phyloP scores from a whole-genome alignment of 2,329 filamentous ascomycete species.

The Didymellaceae sp. region DNA sequence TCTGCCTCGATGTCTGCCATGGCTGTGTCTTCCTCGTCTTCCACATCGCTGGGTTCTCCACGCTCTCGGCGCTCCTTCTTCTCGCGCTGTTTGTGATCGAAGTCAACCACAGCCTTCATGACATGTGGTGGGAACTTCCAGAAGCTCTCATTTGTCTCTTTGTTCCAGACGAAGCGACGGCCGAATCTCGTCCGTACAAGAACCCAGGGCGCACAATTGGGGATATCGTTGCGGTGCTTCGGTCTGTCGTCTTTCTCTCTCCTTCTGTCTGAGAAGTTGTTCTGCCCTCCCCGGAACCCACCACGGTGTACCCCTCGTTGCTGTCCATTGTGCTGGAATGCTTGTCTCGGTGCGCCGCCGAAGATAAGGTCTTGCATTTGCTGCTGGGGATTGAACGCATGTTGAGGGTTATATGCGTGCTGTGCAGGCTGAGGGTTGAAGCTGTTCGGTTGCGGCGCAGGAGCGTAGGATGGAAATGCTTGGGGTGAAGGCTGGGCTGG shows the following conservation, averaged over 20 bases:
- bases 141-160: constrained; percentile 83
- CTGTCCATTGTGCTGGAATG: constrained; percentile 21
- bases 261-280: constrained; percentile 65
- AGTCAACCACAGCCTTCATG: constrained; percentile 73
- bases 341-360: constrained; percentile 32
- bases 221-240: constrained; percentile 78
- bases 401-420: no score
- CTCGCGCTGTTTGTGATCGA: constrained; percentile 74
- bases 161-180: constrained; percentile 88
- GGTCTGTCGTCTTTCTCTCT: constrained; percentile 81
- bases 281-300: constrained; percentile 54
- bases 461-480: constrained; percentile 15
- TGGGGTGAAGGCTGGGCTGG: constrained; percentile 3
- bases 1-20: constrained; percentile 45
- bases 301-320: constrained; percentile 48
- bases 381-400: constrained; percentile 42
- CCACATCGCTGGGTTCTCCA: constrained; percentile 46
- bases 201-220: constrained; percentile 84
- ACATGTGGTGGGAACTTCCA: constrained; percentile 94
- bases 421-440: constrained; percentile 50
- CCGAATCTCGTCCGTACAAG: constrained; percentile 92
- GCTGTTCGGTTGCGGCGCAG: constrained; percentile 32
- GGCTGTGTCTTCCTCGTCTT: constrained; percentile 36
- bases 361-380: constrained; percentile 60
- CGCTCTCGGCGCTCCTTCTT: constrained; percentile 63